Evolutionary conservation across 768 basidiomycete genomes (phyloP).

Genomic region (Boletus vinaceobasis): DNA sequence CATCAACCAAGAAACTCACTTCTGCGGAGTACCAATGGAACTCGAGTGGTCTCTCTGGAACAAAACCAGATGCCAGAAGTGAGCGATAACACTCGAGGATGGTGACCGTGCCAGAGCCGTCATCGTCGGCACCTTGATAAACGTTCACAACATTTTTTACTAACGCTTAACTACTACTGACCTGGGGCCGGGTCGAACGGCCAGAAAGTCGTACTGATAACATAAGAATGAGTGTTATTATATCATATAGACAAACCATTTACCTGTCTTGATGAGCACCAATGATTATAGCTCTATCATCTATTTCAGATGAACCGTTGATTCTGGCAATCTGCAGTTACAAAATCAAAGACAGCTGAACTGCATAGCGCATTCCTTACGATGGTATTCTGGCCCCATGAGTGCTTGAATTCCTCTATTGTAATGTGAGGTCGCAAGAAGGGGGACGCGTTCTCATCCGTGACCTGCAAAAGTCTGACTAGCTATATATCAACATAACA

Average conservation of each 20-base stretch:
- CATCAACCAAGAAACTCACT: conserved; percentile 15
- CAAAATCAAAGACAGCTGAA: neutral
- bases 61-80: conserved; percentile 40
- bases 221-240: neutral
- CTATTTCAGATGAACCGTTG: conserved; percentile 60
- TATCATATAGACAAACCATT: neutral
- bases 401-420: conserved; percentile 69
- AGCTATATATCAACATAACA: conserved; percentile 1
- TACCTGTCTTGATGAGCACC: conserved; percentile 85
- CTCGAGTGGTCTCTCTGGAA: conserved; percentile 41
- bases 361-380: conserved; percentile 35
- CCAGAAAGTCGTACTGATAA: conserved; percentile 65
- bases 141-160: neutral
- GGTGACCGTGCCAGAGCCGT: conserved; percentile 44
- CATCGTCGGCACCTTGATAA: conserved; percentile 39
- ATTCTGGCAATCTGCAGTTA: conserved; percentile 64
- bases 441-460: conserved; percentile 54
- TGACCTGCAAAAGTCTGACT: conserved; percentile 46
- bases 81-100: conserved; percentile 44
- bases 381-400: conserved; percentile 84
- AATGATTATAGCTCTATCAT: conserved; percentile 65
- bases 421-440: conserved; percentile 56
- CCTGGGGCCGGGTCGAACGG: conserved; percentile 78
- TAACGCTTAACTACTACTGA: conserved; percentile 23
- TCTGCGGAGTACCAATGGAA: conserved; percentile 51